Base-by-base conservation (phyloP, 1,284 basidiomycete genomes). In the Rhodotorula sp. region DNA sequence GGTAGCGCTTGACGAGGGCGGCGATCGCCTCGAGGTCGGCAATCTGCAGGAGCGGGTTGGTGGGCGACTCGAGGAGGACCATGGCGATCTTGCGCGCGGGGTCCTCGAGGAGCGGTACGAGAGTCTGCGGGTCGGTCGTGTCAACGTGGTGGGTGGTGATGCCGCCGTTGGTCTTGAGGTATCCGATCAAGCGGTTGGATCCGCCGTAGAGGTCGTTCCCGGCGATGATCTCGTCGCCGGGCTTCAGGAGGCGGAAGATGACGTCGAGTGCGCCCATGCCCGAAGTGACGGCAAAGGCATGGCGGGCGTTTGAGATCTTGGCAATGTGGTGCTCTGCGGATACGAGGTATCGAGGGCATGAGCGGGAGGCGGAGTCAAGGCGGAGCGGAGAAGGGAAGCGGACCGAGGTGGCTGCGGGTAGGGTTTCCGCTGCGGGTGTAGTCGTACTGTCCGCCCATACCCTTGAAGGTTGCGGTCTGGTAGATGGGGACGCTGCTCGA, bases 181-280 rank as follows among this genome's bases (percentile, higher is more conserved):
- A 97, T 41, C 71, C 71, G 69, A 99, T 87, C 17, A 99, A 87
- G 62, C 97, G 91, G 83, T 99, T 96, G 34, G 97, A 97, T 32
- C 97, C 97, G 54, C 97, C 97, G 82, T 99, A 99, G 55, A 99
- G 84, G 82, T 99, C 97, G 82, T 98, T 80, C 46, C 79, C 96
- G 5, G 97, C 95, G 77, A 99, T 90, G 76, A 99, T 88, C 80
- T 94, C 91, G 82, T 95, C 91, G 34, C 93, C 93, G 2, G 96
- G 93, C 83, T 95, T 96, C 77, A 99, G 88, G 51, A 97, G 82
- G 58, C 97, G 90, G 57, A 97, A 88, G 79, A 99, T 97, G 67
- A 96, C 88, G 81, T 99, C 97, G 64, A 99, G 87, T 27, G 94
- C 94, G 27, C 96, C 95, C 97, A 99, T 99, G 70, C 97, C 97